These are phyloP conservation scores for Teratosphaeriaceae sp. DNA, from an alignment of 2,329 filamentous ascomycete genomes.

Conservation along the genomic window DNA sequence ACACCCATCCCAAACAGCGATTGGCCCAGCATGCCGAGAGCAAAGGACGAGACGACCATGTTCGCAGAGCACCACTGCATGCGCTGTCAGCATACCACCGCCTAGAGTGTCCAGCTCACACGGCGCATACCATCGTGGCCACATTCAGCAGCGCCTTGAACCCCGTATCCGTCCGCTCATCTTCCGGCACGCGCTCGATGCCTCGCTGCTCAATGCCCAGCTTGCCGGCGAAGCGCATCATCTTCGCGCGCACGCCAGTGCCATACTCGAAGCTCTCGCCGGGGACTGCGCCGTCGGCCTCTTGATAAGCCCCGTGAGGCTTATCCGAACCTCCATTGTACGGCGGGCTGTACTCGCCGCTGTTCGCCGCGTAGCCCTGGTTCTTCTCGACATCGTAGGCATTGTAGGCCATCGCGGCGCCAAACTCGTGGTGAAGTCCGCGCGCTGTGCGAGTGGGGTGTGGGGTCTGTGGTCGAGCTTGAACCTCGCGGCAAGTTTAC, in stretches of 20 bases:
- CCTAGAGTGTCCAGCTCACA: conserved; percentile 1
- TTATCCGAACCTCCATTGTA: conserved; percentile 4
- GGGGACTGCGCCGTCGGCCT: conserved; percentile 43
- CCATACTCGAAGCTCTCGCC: conserved; percentile 55
- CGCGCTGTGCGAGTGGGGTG: neutral
- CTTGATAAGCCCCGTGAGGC: conserved; percentile 17
- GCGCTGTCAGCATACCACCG: neutral
- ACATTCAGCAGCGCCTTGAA: conserved; percentile 59
- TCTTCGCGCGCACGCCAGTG: conserved; percentile 48
- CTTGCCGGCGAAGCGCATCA: conserved; percentile 57
- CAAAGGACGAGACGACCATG: conserved; percentile 70
- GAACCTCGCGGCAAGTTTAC: conserved; percentile 1
- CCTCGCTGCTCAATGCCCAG: conserved; percentile 57
- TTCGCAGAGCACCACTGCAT: conserved; percentile 68
- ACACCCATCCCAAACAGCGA: conserved; percentile 50
- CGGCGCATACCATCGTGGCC: conserved; percentile 52
- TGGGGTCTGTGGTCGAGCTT: neutral
- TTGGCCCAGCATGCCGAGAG: conserved; percentile 66
- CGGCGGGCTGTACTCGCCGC: neutral
- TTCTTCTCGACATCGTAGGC: conserved; percentile 14
- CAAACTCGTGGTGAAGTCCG: no score
- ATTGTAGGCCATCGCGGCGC: conserved; percentile 6
- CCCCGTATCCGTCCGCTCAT: conserved; percentile 48
- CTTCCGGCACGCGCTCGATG: conserved; percentile 50
- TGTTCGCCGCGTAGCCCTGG: conserved; percentile 8